phyloP scores from a whole-genome alignment of 2,329 filamentous ascomycete genomes.

The Monilinia laxa region DNA sequence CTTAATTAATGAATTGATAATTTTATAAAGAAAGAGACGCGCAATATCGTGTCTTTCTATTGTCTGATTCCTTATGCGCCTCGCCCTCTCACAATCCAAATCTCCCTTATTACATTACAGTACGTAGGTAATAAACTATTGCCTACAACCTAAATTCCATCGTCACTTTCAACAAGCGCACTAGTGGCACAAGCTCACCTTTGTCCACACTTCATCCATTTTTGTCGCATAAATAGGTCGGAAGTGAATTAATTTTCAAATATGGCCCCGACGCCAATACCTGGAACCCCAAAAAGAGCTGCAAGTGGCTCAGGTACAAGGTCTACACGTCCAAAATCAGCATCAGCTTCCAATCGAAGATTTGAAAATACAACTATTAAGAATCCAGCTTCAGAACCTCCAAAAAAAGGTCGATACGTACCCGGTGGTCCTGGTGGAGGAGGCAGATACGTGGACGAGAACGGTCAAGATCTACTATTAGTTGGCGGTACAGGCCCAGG shows the following conservation, averaged over 20 bases:
- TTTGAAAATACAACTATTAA: constrained; percentile 34
- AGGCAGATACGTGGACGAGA: constrained; percentile 76
- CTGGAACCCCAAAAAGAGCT: constrained; percentile 22
- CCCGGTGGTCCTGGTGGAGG: constrained; percentile 85
- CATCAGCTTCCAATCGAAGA: constrained; percentile 26
- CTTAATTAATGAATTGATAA: neutral
- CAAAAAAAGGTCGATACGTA: constrained; percentile 74
- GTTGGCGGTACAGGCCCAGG: constrained; percentile 50
- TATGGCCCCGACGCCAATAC: constrained; percentile 23
- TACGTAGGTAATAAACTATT: neutral
- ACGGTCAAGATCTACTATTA: constrained; percentile 58
- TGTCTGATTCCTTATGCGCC: constrained; percentile 21
- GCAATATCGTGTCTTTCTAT: constrained; percentile 20
- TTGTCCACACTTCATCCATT: constrained; percentile 18
- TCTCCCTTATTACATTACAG: too few species aligned
- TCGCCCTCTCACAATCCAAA: constrained; percentile 10
- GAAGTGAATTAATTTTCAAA: constrained; percentile 17
- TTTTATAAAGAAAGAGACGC: constrained; percentile 15
- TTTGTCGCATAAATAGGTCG: constrained; percentile 15
- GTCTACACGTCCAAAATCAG: constrained; percentile 34
- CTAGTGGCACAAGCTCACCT: constrained; percentile 17
- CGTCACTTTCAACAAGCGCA: constrained; percentile 15
- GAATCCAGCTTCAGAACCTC: constrained; percentile 41
- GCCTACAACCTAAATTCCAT: neutral
- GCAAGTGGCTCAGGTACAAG: constrained; percentile 23